A percentile compares a stretch with the other conserved stretches of the same genome.
These are phyloP conservation scores for Parafenestella ontariensis DNA, from an alignment of 2,329 filamentous ascomycete species.

Conservation along the genomic window DNA sequence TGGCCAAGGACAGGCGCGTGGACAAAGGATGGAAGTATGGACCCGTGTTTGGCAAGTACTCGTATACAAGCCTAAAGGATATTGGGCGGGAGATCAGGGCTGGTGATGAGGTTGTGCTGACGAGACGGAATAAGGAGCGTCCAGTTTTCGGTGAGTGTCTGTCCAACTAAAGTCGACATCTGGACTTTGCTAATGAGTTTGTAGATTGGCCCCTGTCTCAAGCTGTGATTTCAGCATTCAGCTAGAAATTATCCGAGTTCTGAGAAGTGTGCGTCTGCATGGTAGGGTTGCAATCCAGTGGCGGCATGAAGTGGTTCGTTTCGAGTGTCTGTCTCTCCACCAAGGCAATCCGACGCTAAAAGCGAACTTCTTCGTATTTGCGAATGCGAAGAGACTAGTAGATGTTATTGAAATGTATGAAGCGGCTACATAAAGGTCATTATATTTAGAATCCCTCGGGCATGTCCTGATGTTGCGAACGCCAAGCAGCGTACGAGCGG, in stretches of 20 bases:
- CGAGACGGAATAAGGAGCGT: conserved; percentile 9
- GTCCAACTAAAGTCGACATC: neutral
- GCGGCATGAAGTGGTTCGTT: no score
- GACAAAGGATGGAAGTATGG: conserved; percentile 70
- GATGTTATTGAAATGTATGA: no score
- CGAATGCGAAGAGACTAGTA: no score
- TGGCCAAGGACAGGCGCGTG: conserved; percentile 74
- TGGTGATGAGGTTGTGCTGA: conserved; percentile 9
- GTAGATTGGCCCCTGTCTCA: neutral
- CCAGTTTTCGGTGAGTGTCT: conserved; percentile 9
- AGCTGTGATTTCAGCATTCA: neutral
- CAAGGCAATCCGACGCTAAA: no score
- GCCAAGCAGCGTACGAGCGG: no score
- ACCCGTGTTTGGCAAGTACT: conserved; percentile 68
- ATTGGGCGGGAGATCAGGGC: conserved; percentile 4
- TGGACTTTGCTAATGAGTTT: neutral
- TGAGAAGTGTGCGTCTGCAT: neutral
- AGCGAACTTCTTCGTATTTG: no score
- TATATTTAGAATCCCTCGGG: no score
- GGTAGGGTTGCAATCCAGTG: no score
- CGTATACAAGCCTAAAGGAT: conserved; percentile 10
- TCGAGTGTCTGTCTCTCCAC: no score
- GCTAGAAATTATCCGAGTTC: neutral
- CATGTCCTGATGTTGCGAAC: no score
- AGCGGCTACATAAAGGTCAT: no score